Evolutionary conservation across 176 grass and related monocot genomes (phyloP), one percentile per base, ranked within the genome.

Genomic region (Ensete ventricosum): DNA sequence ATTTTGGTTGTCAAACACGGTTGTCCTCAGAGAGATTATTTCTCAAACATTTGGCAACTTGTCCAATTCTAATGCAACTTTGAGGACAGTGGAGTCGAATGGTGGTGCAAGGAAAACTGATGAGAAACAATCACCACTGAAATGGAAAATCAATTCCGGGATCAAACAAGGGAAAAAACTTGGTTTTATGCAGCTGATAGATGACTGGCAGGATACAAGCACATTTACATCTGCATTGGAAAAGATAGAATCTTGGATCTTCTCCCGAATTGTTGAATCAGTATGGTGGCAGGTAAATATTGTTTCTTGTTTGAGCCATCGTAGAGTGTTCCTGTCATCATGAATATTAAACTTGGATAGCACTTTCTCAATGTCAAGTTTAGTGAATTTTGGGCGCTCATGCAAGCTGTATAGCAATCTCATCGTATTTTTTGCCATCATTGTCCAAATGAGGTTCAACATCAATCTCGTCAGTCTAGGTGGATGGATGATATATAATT

Each of bases 201-300:
- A 85, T 78, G 83, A 85, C 83, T 94, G 86, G 86, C 84, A 91
- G 58, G 91, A 95, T 78, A 89, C 82, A n/a, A 80, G 54, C 76
- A 82, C 86, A 62, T 73, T 94, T 84, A 87, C 89, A 59, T 72
- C 82, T 84, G 82, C 91, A 67, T 27, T 99, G 65, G 84, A 94
- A 76, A 94, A 85, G 82, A 87, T 99, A 12, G 96, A 99, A 82
- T 99, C 83, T 62, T 99, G 96, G 96, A 89, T 91, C 73, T 99
- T 99, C 79, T 91, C 82, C 84, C 84, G 86, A 50, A 86, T 99
- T 65, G 80, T 99, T 10, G 84, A 99, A 59, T 94, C 88, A 21
- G 83, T 99, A 19, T 99, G 96, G 96, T 95, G 88, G 91, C 96
- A 99, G 91, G 96, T 99, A 89, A 88, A 82, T 76, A 34, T 83